Conservation (phyloP, 176 grass and related monocot genomes). For the Triticum turgidum region DNA sequence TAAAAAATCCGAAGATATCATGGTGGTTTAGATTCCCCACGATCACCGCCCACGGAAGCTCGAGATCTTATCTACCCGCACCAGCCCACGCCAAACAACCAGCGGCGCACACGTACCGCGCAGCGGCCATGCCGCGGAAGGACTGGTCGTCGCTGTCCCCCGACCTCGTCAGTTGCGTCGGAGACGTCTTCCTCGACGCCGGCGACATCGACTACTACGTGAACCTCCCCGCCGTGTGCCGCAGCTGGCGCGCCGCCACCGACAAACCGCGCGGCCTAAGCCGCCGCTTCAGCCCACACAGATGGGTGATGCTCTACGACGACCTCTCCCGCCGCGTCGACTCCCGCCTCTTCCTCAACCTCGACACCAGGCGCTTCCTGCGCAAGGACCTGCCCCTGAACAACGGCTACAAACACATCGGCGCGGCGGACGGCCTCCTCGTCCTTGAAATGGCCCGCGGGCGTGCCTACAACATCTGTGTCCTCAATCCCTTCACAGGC, state of each 20-base stretch:
- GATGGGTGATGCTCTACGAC: not conserved
- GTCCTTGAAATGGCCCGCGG: not conserved
- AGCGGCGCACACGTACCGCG: too few species aligned
- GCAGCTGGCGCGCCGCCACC: not conserved
- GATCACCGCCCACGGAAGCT: too few species aligned
- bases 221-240: not conserved
- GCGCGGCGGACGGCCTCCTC: not conserved
- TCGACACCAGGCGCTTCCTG: not conserved
- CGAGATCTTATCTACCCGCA: too few species aligned
- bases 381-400: not conserved
- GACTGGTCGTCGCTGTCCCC: not conserved
- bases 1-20: too few species aligned
- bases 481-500: too few species aligned
- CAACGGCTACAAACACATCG: not conserved
- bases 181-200: not conserved
- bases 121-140: too few species aligned
- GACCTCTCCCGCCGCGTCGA: not conserved
- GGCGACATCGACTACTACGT: not conserved
- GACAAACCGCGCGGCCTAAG: not conserved
- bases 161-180: not conserved
- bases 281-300: not conserved
- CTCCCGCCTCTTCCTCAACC: not conserved
- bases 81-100: too few species aligned
- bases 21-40: too few species aligned
- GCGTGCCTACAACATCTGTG: too few species aligned